phyloP scores from a whole-genome alignment of 306 rosid species.

The Begonia masoniana region DNA sequence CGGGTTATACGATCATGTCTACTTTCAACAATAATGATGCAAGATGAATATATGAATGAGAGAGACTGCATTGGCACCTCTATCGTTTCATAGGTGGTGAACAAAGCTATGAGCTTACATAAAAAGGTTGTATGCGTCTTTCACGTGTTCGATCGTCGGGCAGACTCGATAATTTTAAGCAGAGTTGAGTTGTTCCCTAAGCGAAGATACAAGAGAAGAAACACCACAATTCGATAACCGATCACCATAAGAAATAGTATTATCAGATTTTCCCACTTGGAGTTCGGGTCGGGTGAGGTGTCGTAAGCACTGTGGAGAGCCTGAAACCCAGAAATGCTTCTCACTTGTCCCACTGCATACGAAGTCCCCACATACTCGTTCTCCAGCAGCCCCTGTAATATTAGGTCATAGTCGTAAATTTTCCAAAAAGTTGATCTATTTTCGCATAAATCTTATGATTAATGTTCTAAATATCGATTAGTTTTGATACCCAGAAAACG shows the following conservation, averaged over 20 bases:
- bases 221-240: slow-evolving; percentile 56
- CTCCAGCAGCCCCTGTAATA: slow-evolving; percentile 76
- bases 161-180: slow-evolving; percentile 37
- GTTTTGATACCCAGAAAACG: neutral
- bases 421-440: too few relatives aligned
- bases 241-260: slow-evolving; percentile 81
- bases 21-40: too few relatives aligned
- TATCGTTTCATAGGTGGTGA: too few relatives aligned
- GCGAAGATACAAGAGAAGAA: slow-evolving; percentile 37
- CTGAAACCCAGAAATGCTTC: slow-evolving; percentile 83
- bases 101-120: too few relatives aligned
- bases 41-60: too few relatives aligned
- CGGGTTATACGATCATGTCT: too few relatives aligned
- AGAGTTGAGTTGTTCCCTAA: slow-evolving; percentile 33
- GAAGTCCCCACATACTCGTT: slow-evolving; percentile 79
- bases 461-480: neutral
- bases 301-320: slow-evolving; percentile 72
- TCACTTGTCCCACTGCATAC: slow-evolving; percentile 87
- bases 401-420: too few relatives aligned
- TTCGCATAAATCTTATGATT: neutral
- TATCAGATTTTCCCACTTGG: slow-evolving; percentile 87
- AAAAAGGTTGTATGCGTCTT: slow-evolving; percentile 16
- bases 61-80: too few relatives aligned
- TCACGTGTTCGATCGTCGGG: slow-evolving; percentile 32
- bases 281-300: slow-evolving; percentile 45